Evolutionary conservation across 2,329 filamentous ascomycete species (phyloP).

Genomic region (Trichoderma sp.): DNA sequence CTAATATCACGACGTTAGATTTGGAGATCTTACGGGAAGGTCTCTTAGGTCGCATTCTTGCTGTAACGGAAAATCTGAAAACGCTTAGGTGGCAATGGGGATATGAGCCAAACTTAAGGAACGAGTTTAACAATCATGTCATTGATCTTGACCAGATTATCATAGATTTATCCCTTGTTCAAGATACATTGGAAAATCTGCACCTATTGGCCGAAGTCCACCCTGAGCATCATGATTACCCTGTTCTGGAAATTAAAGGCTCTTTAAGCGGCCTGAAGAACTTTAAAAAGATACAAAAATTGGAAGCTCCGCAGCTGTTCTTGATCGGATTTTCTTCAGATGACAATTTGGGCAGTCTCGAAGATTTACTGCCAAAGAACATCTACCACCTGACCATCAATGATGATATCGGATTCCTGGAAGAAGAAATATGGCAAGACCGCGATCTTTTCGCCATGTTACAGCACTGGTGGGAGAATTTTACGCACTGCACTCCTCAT

Average conservation of each 20-base stretch:
- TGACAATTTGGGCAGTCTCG: background rate
- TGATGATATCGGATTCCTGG: background rate
- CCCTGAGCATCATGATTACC: background rate
- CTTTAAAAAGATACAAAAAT: background rate
- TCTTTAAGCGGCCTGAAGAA: constrained; percentile 1
- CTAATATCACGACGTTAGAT: background rate
- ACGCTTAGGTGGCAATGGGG: background rate
- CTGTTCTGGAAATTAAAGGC: background rate
- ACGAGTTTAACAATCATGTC: background rate
- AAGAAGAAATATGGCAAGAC: background rate
- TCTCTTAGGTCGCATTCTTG: background rate
- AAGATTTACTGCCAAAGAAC: constrained; percentile 5
- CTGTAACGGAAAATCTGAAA: background rate
- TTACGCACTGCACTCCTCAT: background rate
- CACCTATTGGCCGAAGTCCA: background rate
- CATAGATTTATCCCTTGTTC: background rate
- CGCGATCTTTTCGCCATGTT: background rate
- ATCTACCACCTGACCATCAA: background rate
- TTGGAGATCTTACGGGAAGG: background rate
- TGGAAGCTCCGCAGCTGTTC: background rate
- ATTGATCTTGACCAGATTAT: constrained; percentile 7
- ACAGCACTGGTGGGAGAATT: background rate
- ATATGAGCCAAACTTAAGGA: background rate
- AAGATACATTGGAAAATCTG: background rate
- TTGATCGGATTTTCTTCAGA: background rate